Evolutionary conservation across 345 rosid genomes (phyloP).

Genomic region (Sonneratia caseolaris): DNA sequence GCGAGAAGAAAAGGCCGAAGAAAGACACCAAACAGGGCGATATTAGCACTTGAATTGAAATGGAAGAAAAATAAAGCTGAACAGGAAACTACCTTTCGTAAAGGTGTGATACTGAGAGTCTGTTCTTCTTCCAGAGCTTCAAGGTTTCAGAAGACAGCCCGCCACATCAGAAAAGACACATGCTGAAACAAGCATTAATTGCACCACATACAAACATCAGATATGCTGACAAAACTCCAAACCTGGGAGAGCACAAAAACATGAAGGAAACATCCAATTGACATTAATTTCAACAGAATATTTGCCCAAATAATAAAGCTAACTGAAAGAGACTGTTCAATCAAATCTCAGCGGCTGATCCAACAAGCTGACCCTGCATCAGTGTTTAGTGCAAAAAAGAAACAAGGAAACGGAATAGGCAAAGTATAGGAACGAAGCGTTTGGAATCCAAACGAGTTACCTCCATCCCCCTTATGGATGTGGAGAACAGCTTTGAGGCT

Average conservation of each 20-base stretch:
- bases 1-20: neutral
- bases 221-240: conserved; percentile 24
- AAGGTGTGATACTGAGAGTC: neutral
- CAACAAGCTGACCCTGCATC: conserved; percentile 5
- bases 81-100: neutral
- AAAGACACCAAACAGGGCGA: neutral
- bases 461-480: neutral
- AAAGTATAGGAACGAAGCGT: neutral
- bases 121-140: neutral
- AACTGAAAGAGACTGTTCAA: conserved; percentile 40
- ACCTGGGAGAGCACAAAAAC: conserved; percentile 14
- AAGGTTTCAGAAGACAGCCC: neutral
- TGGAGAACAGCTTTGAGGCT: too few relatives aligned
- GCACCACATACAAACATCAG: conserved; percentile 32
- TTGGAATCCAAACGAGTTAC: neutral
- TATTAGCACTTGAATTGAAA: neutral
- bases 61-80: neutral
- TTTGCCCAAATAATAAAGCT: conserved; percentile 8
- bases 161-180: conserved; percentile 7
- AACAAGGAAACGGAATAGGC: neutral
- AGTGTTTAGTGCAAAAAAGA: neutral
- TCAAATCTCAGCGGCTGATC: conserved; percentile 1
- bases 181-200: conserved; percentile 40
- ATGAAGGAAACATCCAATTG: conserved; percentile 31
- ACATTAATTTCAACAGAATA: conserved; percentile 39